Conservation (phyloP, 306 rosid species). For the Begonia peltatifolia region DNA sequence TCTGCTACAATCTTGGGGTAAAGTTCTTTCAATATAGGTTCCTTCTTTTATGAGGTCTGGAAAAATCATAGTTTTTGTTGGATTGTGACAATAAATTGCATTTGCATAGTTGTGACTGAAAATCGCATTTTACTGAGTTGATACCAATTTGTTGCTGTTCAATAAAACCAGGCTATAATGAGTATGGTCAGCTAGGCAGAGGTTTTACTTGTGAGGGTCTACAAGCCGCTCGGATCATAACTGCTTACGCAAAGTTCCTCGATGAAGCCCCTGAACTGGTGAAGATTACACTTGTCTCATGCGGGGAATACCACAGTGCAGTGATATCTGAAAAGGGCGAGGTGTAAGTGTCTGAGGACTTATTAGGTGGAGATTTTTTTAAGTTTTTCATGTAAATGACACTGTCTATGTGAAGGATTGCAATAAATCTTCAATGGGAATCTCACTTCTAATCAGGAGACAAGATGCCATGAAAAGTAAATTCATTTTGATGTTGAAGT, state of each 20-base stretch:
- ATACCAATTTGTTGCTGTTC: slow-evolving; percentile 28
- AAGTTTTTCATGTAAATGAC: slow-evolving; percentile 39
- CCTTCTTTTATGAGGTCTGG: slow-evolving; percentile 1
- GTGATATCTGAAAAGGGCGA: slow-evolving; percentile 84
- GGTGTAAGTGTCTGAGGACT: slow-evolving; percentile 85
- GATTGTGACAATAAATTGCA: slow-evolving; percentile 4
- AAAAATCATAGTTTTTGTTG: not conserved
- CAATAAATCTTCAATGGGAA: slow-evolving; percentile 23
- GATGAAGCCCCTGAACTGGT: slow-evolving; percentile 92
- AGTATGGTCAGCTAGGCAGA: slow-evolving; percentile 94
- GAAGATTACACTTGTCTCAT: slow-evolving; percentile 82
- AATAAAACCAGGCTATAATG: slow-evolving; percentile 96
- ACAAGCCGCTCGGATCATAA: slow-evolving; percentile 68
- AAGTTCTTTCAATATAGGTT: not conserved
- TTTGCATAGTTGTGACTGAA: slow-evolving; percentile 5
- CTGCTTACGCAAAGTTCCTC: slow-evolving; percentile 74
- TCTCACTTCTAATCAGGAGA: slow-evolving; percentile 34
- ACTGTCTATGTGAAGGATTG: slow-evolving; percentile 23
- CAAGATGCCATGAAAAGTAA: slow-evolving; percentile 40
- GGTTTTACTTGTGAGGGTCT: slow-evolving; percentile 91
- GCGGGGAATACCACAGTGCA: slow-evolving; percentile 96
- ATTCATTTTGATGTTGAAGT: slow-evolving; percentile 41
- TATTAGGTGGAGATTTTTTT: slow-evolving; percentile 46
- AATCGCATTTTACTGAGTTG: slow-evolving; percentile 6
- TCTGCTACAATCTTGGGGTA: slow-evolving; percentile 89